phyloP scores from a whole-genome alignment of 306 rosid genomes.

The Mucuna pruriens region DNA sequence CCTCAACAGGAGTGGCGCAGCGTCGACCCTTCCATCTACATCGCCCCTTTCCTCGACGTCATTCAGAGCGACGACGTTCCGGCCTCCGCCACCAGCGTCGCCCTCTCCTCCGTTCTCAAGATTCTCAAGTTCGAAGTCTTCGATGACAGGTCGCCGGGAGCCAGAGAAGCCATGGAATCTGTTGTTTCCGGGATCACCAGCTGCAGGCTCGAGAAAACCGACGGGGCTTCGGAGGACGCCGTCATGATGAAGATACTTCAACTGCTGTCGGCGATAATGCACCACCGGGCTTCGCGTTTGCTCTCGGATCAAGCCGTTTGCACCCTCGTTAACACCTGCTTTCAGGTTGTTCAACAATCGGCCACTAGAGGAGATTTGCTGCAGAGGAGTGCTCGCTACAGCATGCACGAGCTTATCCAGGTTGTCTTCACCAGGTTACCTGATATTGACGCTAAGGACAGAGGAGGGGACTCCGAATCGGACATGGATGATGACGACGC shows the following conservation, averaged over 20 bases:
- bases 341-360: conserved; percentile 83
- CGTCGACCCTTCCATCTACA: conserved; percentile 75
- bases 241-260: conserved; percentile 87
- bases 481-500: conserved; percentile 53
- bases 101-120: conserved; percentile 75
- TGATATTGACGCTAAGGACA: conserved; percentile 52
- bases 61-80: conserved; percentile 79
- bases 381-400: conserved; percentile 69
- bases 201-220: conserved; percentile 81
- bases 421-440: conserved; percentile 64
- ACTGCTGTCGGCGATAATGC: conserved; percentile 62
- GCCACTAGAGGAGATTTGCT: conserved; percentile 69
- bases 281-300: conserved; percentile 62
- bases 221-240: conserved; percentile 68
- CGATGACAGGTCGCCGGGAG: conserved; percentile 68
- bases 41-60: conserved; percentile 78
- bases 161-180: conserved; percentile 59
- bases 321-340: conserved; percentile 72
- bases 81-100: conserved; percentile 69
- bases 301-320: conserved; percentile 70
- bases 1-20: conserved; percentile 81
- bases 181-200: conserved; percentile 59
- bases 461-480: conserved; percentile 51
- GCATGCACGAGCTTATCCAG: conserved; percentile 87
- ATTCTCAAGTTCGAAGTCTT: conserved; percentile 72